phyloP scores from a whole-genome alignment of 768 basidiomycete species.

The Mycena capillaripes region DNA sequence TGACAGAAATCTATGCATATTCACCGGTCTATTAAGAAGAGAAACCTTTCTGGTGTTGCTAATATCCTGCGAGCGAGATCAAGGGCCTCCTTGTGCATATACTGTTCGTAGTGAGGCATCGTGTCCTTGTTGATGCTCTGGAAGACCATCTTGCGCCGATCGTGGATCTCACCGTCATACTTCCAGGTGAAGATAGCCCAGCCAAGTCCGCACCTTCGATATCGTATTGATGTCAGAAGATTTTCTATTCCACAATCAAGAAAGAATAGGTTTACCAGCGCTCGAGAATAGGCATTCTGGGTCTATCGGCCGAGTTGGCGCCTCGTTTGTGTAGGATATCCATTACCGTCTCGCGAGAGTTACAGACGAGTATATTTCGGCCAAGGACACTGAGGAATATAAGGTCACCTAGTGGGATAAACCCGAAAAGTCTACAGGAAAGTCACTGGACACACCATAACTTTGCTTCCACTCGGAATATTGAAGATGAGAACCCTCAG shows the following conservation, averaged over 20 bases:
- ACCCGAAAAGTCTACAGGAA: background rate
- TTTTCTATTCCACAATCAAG: constrained; percentile 10
- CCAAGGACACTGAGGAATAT: constrained; percentile 13
- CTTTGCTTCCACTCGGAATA: constrained; percentile 15
- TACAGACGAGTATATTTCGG: constrained; percentile 4
- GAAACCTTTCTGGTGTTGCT: constrained; percentile 11
- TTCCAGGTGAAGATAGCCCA: constrained; percentile 4
- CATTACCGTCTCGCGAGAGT: background rate
- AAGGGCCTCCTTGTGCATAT: constrained; percentile 11
- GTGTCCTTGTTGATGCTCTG: constrained; percentile 12
- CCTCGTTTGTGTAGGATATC: constrained; percentile 6
- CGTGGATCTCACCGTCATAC: constrained; percentile 9
- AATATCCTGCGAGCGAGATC: constrained; percentile 16
- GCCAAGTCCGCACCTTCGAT: constrained; percentile 13
- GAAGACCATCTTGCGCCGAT: constrained; percentile 10
- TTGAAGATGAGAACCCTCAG: constrained; percentile 1
- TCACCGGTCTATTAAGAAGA: constrained; percentile 12
- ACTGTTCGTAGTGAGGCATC: constrained; percentile 9
- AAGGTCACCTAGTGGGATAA: constrained; percentile 6
- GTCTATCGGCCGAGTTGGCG: constrained; percentile 11
- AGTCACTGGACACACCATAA: constrained; percentile 15
- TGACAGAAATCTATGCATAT: constrained; percentile 6
- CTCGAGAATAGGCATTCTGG: constrained; percentile 16
- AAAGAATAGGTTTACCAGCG: constrained; percentile 14
- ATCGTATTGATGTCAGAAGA: constrained; percentile 3